Base-by-base conservation (phyloP, 2,329 filamentous ascomycete genomes). In the Lachnellula hyalina region DNA sequence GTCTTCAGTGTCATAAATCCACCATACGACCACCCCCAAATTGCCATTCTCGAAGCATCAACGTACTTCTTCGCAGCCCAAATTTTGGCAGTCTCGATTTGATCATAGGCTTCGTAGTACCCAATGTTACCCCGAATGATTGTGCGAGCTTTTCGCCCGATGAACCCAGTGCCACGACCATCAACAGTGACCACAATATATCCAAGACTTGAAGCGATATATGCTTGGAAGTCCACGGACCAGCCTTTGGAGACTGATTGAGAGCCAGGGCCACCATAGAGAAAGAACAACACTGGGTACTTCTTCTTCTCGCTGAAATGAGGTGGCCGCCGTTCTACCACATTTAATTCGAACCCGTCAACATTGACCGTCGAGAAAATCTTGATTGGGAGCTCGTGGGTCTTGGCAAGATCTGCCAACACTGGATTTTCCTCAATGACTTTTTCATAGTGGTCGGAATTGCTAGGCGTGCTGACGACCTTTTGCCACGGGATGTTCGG, bases 21-120 rank as follows among this genome's bases (percentile, higher is more conserved):
- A 55, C 94, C 94, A 68, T 94, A 99, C 60, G 90, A 96, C 94
- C 94, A 99, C 47, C 94, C 94, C 94, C 94, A 99, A 68, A 99
- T 96, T 19, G 91, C 92, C 63, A 99, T 83, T 52, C 89, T 84
- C 6, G 83, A 78, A 25, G 81, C 77, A 69, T 99, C 95, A 14
- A 96, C 86, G 70, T 99, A 97, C 14, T 80, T 73, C 68, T 90
- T 93, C 38, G 77, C 75, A 0, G 87, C 86, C 85, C 90, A 97
- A 61, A 87, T 83, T 71, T 92, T 88, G 3, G 89, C 94, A 0
- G 91, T 88, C 25, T 86, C 88, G 62, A 99, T 97, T 71, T 99
- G 94, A 71, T 97, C 94, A 40, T 83, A 78, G 0, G 93, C 83
- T 75, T 99, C 94, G 68, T 85, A 90, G 65, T 88, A 77, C 17